Evolutionary conservation across 78 protist genomes (phyloP), one percentile per base, ranked within the genome.

Genomic region (Reticulomyxa filosa): DNA sequence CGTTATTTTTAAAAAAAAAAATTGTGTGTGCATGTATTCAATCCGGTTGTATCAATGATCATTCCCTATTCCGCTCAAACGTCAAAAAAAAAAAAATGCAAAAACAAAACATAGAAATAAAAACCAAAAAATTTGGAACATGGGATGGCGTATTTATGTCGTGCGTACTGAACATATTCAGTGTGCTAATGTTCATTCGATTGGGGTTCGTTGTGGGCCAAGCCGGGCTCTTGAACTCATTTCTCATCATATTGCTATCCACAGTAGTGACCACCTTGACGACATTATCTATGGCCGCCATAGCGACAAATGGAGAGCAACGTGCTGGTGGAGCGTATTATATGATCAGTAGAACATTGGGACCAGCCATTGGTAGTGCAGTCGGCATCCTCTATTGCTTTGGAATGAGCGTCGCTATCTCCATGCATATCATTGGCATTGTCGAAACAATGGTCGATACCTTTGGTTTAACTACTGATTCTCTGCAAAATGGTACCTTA

Each of bases 241-340:
- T 66, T 0, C 73, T 71, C 34, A 67, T 73, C 46, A 51, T 33
- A 26, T 3, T 34, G 30, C 13, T 70, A 29, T 4, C 46, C 29
- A 30, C 33, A 29, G 46, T 56, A 5, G 6, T 72, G 8, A 20
- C 81, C 8, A 11, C 22, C 5, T 42, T 81, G 22, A 83, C 93
- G 39, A 75, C 79, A 5, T 0, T 81, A 23, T 77, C 87, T 6
- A 50, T 83, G 62, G 57, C 80, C 2, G 93, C 93, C 6, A 68
- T 86, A 20, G 34, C 68, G 57, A 82, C 93, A 20, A 86, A 86
- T 66, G 89, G 89, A 20, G n/a, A 39, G 17, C 65, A 78, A 36
- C 7, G 10, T 10, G 81, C 46, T 2, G 94, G 90, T 4, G 94
- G 94, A 33, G 64, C 78, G 55, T 84, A 87, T 52, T 69, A 37